Conservation (phyloP, 2,329 filamentous ascomycete genomes). For the Phaeosphaeriaceae sp. region DNA sequence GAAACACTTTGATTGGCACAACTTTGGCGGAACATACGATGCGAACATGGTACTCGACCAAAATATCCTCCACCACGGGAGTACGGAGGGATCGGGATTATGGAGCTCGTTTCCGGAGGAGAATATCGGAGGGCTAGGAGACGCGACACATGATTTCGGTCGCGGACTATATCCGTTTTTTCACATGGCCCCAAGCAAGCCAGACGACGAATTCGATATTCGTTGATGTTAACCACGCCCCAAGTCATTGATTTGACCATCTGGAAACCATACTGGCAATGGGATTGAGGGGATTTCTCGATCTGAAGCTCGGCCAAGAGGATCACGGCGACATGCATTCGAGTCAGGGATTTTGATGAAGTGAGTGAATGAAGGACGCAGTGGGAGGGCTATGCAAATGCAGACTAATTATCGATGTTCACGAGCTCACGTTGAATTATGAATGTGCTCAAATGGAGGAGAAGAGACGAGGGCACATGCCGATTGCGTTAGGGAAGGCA, state of each 20-base stretch:
- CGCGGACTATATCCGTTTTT: neutral
- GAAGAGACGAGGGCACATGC: too few relatives aligned
- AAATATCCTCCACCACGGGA: neutral
- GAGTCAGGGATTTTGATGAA: too few relatives aligned
- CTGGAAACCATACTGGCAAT: neutral
- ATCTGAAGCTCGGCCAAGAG: too few relatives aligned
- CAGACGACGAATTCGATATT: neutral
- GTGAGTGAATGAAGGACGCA: too few relatives aligned
- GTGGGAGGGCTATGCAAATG: too few relatives aligned
- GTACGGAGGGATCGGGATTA: neutral
- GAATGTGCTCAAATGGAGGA: too few relatives aligned
- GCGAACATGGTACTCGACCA: neutral
- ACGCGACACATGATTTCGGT: neutral
- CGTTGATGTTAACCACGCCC: neutral
- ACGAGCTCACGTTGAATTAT: too few relatives aligned
- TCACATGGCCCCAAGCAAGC: neutral
- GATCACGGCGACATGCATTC: too few relatives aligned
- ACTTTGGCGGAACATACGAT: constrained; percentile 11
- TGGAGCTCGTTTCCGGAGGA: neutral
- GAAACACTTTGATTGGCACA: constrained; percentile 42
- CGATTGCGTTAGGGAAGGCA: too few relatives aligned
- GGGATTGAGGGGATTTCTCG: too few relatives aligned
- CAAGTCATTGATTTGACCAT: neutral
- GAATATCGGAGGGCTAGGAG: neutral
- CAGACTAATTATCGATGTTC: too few relatives aligned